phyloP scores from a whole-genome alignment of 306 rosid genomes.

The Dalbergia oliveri region DNA sequence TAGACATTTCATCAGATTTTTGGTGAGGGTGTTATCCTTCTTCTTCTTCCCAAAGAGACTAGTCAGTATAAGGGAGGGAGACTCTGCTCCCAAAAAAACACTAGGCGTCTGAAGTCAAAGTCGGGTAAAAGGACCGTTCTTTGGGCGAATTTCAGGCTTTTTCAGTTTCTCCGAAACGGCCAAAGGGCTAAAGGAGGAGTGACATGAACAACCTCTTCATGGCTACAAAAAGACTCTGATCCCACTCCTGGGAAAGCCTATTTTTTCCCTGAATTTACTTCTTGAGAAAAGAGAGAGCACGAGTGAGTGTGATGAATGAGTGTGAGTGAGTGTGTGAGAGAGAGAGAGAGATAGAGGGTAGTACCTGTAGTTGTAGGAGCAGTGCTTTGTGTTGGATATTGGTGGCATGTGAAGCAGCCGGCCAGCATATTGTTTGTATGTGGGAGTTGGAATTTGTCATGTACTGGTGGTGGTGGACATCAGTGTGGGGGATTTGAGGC shows the following conservation, averaged over 20 bases:
- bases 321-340: not conserved
- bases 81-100: slow-evolving; percentile 51
- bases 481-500: slow-evolving; percentile 42
- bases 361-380: slow-evolving; percentile 35
- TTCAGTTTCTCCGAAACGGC: slow-evolving; percentile 37
- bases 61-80: slow-evolving; percentile 33
- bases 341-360: slow-evolving; percentile 16
- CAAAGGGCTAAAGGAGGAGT: slow-evolving; percentile 33
- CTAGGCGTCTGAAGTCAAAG: slow-evolving; percentile 50
- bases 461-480: slow-evolving; percentile 31
- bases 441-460: slow-evolving; percentile 58
- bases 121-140: slow-evolving; percentile 55
- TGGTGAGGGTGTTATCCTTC: slow-evolving; percentile 21
- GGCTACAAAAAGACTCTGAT: slow-evolving; percentile 55
- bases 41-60: slow-evolving; percentile 47
- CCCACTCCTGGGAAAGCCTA: slow-evolving; percentile 4
- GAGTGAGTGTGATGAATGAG: too few relatives aligned
- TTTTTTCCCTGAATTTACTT: slow-evolving; percentile 23
- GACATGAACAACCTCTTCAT: slow-evolving; percentile 38
- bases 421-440: slow-evolving; percentile 53
- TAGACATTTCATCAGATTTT: slow-evolving; percentile 50
- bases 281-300: slow-evolving; percentile 7
- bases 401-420: slow-evolving; percentile 64
- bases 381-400: slow-evolving; percentile 44
- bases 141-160: slow-evolving; percentile 52